phyloP scores from a whole-genome alignment of 2,329 filamentous ascomycete species.

The Colletotrichum echinochloae region DNA sequence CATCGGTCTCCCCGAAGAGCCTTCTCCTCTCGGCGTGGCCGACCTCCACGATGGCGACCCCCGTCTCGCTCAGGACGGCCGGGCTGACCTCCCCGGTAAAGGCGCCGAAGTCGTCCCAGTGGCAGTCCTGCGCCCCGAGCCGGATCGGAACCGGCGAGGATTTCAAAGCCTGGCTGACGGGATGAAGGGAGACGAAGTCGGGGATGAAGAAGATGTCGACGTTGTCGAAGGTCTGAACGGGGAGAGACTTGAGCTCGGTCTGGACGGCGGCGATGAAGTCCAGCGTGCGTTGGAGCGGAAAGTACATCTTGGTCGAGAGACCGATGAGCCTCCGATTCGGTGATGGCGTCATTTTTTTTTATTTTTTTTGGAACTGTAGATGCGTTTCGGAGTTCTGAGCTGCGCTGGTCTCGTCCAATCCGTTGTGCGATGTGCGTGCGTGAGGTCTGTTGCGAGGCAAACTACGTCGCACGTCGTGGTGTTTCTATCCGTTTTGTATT shows the following conservation, averaged over 20 bases:
- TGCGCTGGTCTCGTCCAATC: not conserved
- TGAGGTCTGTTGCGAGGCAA: not conserved
- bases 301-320: conserved; percentile 85
- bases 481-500: conserved; percentile 5
- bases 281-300: conserved; percentile 73
- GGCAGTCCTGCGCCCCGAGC: conserved; percentile 79
- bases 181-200: conserved; percentile 77
- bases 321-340: conserved; percentile 71
- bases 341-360: conserved; percentile 30
- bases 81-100: conserved; percentile 85
- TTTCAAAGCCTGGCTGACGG: conserved; percentile 61
- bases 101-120: conserved; percentile 76
- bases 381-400: not conserved
- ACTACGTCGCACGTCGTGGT: not conserved
- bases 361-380: not conserved
- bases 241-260: conserved; percentile 56
- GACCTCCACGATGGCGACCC: conserved; percentile 79
- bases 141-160: conserved; percentile 62
- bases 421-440: not conserved
- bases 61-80: conserved; percentile 72
- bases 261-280: conserved; percentile 66
- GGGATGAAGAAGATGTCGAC: conserved; percentile 82
- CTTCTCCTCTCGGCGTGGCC: conserved; percentile 83
- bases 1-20: conserved; percentile 81
- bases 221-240: conserved; percentile 41